Evolutionary conservation across 2,329 filamentous ascomycete species (phyloP), one percentile per base, ranked within the genome.

Genomic region (Tetracladium maxilliforme): DNA sequence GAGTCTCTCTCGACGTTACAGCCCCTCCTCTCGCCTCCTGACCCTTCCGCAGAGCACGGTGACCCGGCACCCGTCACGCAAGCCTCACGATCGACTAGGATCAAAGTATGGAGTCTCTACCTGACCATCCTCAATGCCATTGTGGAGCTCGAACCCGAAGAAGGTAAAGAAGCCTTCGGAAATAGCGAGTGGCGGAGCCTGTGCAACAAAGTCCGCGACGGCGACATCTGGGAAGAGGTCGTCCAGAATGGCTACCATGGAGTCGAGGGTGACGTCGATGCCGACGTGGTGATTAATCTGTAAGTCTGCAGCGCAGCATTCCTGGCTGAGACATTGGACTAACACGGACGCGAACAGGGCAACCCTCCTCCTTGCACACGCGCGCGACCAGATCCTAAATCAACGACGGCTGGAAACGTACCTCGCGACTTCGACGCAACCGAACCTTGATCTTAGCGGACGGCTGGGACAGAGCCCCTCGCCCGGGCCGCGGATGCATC

Each of bases 101-200:
- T 93, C 49, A 98, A 95, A 52, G 78, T 95, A 34, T 98, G 90
- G 90, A 93, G 84, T 49, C 64, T 98, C 41, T 98, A 95, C 48
- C 66, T 95, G 36, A 93, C 86, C 11, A 77, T 94, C 25, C 61
- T 95, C 33, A 93, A 94, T 54, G 79, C 83, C 19, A 78, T 94
- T 34, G 61, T 92, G 18, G 87, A 95, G 43, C 61, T 95, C 44
- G 83, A 84, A 28, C 64, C 80, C 3, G 82, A 93, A 37, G 86
- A 94, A 49, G 90, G 87, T 24, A 93, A 90, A 56, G 70, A 76
- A 25, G 68, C 76, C 9, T 92, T 95, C 54, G 90, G 90, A 4
- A 73, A 71, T 26, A 71, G 80, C 42, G 75, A 82, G 46, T 98
- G 86, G 81, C 76, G 82, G 47, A 58, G 68, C 9, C 58, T 95